Evolutionary conservation across 2,329 filamentous ascomycete genomes (phyloP).

Genomic region (Cyphellophora attinorum): DNA sequence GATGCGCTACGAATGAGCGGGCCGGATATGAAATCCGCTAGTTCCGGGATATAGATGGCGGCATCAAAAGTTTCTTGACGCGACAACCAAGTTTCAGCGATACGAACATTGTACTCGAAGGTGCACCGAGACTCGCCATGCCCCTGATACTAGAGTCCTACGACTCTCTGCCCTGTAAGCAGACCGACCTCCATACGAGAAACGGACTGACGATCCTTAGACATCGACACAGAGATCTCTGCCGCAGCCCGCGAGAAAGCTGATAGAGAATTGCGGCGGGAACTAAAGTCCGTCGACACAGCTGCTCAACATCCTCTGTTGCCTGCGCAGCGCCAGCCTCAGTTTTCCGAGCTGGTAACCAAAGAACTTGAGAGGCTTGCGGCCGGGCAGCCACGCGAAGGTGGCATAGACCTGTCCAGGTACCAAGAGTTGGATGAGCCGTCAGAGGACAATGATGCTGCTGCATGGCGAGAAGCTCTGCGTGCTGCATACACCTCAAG

Average conservation of each 20-base stretch:
- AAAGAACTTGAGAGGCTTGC: constrained; percentile 61
- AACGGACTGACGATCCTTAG: constrained; percentile 35
- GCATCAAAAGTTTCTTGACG: too few relatives aligned
- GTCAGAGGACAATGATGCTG: constrained; percentile 22
- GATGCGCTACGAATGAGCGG: too few relatives aligned
- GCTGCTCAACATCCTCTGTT: constrained; percentile 48
- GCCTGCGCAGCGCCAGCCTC: constrained; percentile 40
- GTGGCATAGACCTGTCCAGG: constrained; percentile 63
- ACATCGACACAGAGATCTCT: constrained; percentile 70
- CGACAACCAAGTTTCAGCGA: too few relatives aligned
- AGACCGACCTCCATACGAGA: background rate
- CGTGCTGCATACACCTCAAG: constrained; percentile 48
- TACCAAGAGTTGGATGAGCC: constrained; percentile 69
- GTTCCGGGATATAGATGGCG: too few relatives aligned
- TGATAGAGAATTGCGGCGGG: constrained; percentile 58
- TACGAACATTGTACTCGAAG: too few relatives aligned
- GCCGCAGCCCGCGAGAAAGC: constrained; percentile 53
- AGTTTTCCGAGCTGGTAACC: constrained; percentile 57
- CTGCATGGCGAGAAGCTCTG: constrained; percentile 42
- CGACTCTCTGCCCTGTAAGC: constrained; percentile 35
- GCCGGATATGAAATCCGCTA: too few relatives aligned
- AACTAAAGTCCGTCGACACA: constrained; percentile 45
- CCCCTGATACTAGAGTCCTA: constrained; percentile 60
- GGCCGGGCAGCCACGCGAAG: constrained; percentile 46
- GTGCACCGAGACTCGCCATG: too few relatives aligned